These are phyloP conservation scores for Suillus clintonianus DNA, from an alignment of 768 basidiomycete genomes.

Conservation along the genomic window DNA sequence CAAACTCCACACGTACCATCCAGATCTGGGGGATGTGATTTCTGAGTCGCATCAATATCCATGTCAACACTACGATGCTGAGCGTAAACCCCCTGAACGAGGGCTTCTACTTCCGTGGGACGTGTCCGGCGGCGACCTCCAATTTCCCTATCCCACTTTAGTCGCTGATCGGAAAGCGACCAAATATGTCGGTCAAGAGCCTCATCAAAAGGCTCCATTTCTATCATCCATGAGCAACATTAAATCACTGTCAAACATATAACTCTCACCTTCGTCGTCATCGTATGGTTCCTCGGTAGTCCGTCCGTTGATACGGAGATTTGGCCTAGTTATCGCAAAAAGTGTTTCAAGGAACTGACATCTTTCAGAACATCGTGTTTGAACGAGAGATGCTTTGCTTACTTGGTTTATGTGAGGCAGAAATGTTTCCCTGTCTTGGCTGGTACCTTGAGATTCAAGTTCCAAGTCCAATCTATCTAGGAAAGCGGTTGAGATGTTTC, in stretches of 20 bases:
- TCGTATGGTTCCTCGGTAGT: slow-evolving; percentile 66
- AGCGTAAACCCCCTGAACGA: slow-evolving; percentile 40
- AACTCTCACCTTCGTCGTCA: slow-evolving; percentile 50
- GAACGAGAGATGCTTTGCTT: slow-evolving; percentile 5
- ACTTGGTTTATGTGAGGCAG: slow-evolving; percentile 56
- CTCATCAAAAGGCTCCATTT: slow-evolving; percentile 84
- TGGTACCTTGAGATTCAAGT: slow-evolving; percentile 40
- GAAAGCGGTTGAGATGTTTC: slow-evolving; percentile 51
- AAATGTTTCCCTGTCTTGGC: slow-evolving; percentile 47
- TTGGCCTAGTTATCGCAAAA: slow-evolving; percentile 64
- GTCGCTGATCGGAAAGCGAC: slow-evolving; percentile 72
- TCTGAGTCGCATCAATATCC: slow-evolving; percentile 20
- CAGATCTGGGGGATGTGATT: neutral
- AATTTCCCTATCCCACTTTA: slow-evolving; percentile 75
- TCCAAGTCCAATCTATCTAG: slow-evolving; percentile 47
- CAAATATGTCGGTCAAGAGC: slow-evolving; percentile 81
- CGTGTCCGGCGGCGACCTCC: slow-evolving; percentile 64
- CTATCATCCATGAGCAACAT: slow-evolving; percentile 32
- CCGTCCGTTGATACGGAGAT: slow-evolving; percentile 80
- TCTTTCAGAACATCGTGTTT: slow-evolving; percentile 4
- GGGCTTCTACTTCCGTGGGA: slow-evolving; percentile 53
- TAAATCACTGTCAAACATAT: neutral
- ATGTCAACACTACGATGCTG: slow-evolving; percentile 34
- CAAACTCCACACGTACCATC: slow-evolving; percentile 10
- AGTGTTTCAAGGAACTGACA: slow-evolving; percentile 61